Base-by-base conservation (phyloP, 1,284 basidiomycete genomes). In the Boletus albobrunnescens region DNA sequence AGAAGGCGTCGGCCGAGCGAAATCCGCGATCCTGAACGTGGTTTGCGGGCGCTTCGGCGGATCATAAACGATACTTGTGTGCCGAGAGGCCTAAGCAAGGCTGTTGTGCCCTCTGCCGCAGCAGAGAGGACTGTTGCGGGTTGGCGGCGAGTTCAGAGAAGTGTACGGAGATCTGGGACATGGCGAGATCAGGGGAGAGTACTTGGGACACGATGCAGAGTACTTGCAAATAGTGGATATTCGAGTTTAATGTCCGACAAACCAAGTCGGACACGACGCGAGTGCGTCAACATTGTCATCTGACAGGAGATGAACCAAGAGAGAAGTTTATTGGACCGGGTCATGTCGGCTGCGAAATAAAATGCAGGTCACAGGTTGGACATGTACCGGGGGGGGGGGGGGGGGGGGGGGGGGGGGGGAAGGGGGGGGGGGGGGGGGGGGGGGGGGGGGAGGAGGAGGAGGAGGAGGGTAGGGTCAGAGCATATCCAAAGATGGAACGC, bases 211-310 rank as follows among this genome's bases (percentile, higher is more conserved):
- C 46, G 54, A 50, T 37, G 51, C 35, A 47, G 24, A 30, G 16
- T 11, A 35, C 19, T 22, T 39, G 39, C 44, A 41, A 20, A 36
- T 12, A 22, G 40, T 23, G 41, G 48, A 40, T 49, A 43, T 32
- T 44, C 41, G 30, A 38, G n/a, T 41, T 61, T 56, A 62, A 61
- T 61, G 57, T 61, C 57, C 57, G 59, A 46, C 37, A 24, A 35
- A 22, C 23, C 50, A 16, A 35, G 35, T 17, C n/a, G n/a, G n/a
- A 16, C 20, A 30, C 17, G 11, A 38, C 51, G 48, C 20, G n/a
- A n/a, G n/a, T n/a, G n/a, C n/a, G n/a, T n/a, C n/a, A n/a, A n/a
- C n/a, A n/a, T n/a, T 26, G 36, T 54, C 26, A 19, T 39, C 24
- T 36, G 50, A 47, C 46, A 43, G 19, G n/a, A 11, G n/a, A 31